phyloP scores from a whole-genome alignment of 1,284 basidiomycete genomes.

The Rhodotorula sp. region DNA sequence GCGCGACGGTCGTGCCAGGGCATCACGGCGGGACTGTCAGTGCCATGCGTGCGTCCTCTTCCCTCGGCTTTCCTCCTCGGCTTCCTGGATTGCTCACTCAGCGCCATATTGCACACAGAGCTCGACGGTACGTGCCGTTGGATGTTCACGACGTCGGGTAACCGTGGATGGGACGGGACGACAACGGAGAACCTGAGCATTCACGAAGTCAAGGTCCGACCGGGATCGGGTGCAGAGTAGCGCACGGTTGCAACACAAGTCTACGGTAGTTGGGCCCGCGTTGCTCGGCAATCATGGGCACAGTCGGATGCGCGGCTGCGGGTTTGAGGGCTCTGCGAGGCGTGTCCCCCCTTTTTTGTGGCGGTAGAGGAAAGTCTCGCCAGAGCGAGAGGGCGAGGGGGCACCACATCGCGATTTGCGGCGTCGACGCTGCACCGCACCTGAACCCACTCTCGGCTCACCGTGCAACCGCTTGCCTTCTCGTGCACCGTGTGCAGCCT shows the following conservation, averaged over 20 bases:
- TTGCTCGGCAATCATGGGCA: background rate
- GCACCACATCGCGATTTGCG: no score
- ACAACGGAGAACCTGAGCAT: conserved; percentile 84
- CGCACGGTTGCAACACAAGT: no score
- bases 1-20: conserved; percentile 91
- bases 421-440: background rate
- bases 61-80: background rate
- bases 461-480: background rate
- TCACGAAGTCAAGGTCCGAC: conserved; percentile 67
- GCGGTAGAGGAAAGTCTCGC: no score
- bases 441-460: background rate
- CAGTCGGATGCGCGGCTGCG: no score
- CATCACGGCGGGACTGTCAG: conserved; percentile 93
- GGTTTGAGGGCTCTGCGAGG: no score
- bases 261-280: background rate
- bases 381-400: no score
- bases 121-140: conserved; percentile 82
- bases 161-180: conserved; percentile 91
- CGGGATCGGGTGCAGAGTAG: no score
- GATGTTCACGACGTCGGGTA: conserved; percentile 87
- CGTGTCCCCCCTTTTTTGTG: no score
- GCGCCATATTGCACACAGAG: conserved; percentile 57
- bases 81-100: background rate
- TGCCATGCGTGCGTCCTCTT: conserved; percentile 56
- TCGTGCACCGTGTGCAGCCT: no score